Evolutionary conservation across 768 basidiomycete species (phyloP), one percentile per base, ranked within the genome.

Genomic region (Galerina sulciceps): DNA sequence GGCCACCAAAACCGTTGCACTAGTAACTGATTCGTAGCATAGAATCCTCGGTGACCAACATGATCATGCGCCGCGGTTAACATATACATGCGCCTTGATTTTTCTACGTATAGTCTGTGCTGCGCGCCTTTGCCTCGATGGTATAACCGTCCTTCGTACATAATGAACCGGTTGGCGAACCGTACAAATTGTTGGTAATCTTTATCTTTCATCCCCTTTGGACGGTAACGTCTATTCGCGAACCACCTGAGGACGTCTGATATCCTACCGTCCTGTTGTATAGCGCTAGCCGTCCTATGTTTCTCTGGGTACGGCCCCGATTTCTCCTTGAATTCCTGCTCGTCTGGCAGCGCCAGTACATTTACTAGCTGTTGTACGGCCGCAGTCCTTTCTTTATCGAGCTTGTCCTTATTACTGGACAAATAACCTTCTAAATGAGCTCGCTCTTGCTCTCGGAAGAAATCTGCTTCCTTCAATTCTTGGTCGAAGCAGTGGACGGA

Each of bases 1-100:
- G 75, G 76, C 75, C 75, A 77, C 71, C 71, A 75, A 44, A 71
- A 71, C 0, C 66, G 50, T 15, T 69, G 66, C 1, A 26, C 17
- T 0, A 74, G 11, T 3, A 57, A 58, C 1, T 31, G 23, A 5
- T 53, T 55, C 1, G 62, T 66, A 1, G 67, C 48, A 55, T 62
- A 71, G 47, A 69, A 60, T 0, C 70, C 66, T 18, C 62, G 54
- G 57, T 68, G 67, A 6, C 70, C 64, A 14, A 62, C 62, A 2
- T 65, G 55, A 31, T 71, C 65, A 26, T 71, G 63, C 17, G 60
- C 67, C 13, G 70, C 48, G 0, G 36, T 58, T 37, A 73, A 11
- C 20, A 74, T 57, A 3, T 51, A 26, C 31, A 67, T 57, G 0
- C 59, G 44, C 10, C 61, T 35, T 0, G 22, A 52, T 2, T 56